These are phyloP conservation scores for Diaporthe batatas DNA, from an alignment of 2,329 filamentous ascomycete genomes.

Conservation along the genomic window DNA sequence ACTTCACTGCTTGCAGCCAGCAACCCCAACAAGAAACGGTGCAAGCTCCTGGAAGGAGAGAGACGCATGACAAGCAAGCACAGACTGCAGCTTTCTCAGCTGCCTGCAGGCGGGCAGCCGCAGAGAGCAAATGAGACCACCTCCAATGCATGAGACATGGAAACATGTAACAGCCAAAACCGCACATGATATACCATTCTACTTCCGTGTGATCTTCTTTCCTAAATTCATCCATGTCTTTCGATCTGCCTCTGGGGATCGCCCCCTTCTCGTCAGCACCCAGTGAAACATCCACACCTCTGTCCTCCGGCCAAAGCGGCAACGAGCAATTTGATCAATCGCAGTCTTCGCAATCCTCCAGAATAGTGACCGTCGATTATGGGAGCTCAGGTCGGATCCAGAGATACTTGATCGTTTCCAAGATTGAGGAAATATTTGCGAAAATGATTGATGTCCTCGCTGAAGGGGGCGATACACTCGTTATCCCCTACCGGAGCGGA, in stretches of 20 bases:
- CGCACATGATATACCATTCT: too few relatives aligned
- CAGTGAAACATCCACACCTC: not conserved
- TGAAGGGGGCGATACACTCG: constrained; percentile 57
- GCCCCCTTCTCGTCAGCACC: not conserved
- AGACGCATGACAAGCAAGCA: not conserved
- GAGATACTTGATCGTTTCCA: constrained; percentile 57
- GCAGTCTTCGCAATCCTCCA: constrained; percentile 15
- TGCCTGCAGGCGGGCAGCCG: not conserved
- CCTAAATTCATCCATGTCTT: not conserved
- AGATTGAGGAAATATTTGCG: constrained; percentile 69
- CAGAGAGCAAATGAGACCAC: not conserved
- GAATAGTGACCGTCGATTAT: constrained; percentile 2
- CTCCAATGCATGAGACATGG: too few relatives aligned
- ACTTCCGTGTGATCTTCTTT: not conserved
- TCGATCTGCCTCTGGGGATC: not conserved
- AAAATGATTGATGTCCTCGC: constrained; percentile 62
- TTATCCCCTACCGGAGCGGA: constrained; percentile 60
- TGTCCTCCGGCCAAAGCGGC: not conserved
- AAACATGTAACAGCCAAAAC: not conserved
- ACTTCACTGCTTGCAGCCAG: too few relatives aligned
- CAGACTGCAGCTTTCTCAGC: not conserved
- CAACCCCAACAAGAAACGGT: not conserved
- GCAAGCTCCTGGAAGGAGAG: not conserved
- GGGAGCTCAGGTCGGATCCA: constrained; percentile 34
- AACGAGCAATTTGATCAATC: not conserved